Base-by-base conservation (phyloP, 768 basidiomycete genomes). In the Trametes cubensis region DNA sequence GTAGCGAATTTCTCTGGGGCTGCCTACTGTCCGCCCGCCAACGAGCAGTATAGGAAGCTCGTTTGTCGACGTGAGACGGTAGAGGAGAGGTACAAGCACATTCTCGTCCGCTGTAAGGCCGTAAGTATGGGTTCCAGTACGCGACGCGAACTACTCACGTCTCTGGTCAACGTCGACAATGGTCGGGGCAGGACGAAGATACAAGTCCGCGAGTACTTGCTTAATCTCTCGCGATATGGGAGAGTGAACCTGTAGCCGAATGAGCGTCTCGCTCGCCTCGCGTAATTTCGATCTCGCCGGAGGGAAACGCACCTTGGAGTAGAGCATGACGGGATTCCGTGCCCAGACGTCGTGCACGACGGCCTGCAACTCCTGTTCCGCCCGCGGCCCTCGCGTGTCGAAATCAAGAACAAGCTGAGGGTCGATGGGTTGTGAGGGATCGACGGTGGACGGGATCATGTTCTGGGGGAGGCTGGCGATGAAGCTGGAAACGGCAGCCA, bases 371-470 rank as follows among this genome's bases (percentile, higher is more conserved):
- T 92, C 90, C 38, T 84, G 81, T 20, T 70, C 67, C 0, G 90
- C 89, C 15, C 81, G 80, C 2, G 82, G 75, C 45, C 83, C 78
- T n/a, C 85, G 83, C 0, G 89, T 88, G 70, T 94, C 90, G 71
- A 94, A 94, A 68, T 90, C 92, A 44, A 94, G 81, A 5, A 94
- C 82, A 59, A 93, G 83, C 67, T 91, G 83, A 4, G 92, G 90
- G 71, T 94, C 91, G 60, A 93, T 84, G 8, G 90, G 83, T 13
- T 67, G 65, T 13, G 78, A 67, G 0, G 92, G 88, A 68, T 93
- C 83, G 47, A 92, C 81, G 6, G 78, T 77, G 0, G 76, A 71
- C 1, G 92, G 90, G 59, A 94, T 84, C 58, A 87, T 80, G 73
- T 93, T 93, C 72, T 89, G 85, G 0, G 89, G 84, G 21, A 91